Conservation (phyloP, 2,329 filamentous ascomycete genomes). For the Talaromyces sp. region DNA sequence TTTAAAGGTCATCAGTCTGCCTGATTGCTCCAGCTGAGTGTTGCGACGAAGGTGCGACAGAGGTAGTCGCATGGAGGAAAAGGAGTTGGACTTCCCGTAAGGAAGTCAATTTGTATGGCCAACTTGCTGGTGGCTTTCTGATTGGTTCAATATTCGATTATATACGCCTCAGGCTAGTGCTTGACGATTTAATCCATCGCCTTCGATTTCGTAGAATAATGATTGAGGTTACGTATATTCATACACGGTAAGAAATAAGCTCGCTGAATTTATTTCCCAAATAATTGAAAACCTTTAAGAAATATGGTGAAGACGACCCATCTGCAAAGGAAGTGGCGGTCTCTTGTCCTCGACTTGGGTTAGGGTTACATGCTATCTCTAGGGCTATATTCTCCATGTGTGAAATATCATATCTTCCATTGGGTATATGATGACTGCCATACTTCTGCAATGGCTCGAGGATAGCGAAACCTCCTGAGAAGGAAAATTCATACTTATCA, state of each 20-base stretch:
- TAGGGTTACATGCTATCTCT: not conserved
- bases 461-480: not conserved
- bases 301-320: not conserved
- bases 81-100: not conserved
- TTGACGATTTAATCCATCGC: not conserved
- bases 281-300: not conserved
- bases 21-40: not conserved
- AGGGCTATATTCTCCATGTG: not conserved
- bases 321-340: not conserved
- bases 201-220: not conserved
- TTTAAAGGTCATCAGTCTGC: not conserved
- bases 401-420: not conserved
- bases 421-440: not conserved
- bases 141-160: not conserved
- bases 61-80: conserved; percentile 9
- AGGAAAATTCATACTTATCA: not conserved
- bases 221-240: not conserved
- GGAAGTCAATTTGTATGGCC: conserved; percentile 4
- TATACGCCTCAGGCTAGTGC: not conserved
- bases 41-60: conserved; percentile 5
- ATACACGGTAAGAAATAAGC: not conserved
- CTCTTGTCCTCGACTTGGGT: not conserved
- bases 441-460: not conserved
- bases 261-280: not conserved
- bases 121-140: not conserved